A percentile compares a stretch with the other conserved stretches of the same genome.
These are phyloP conservation scores for Fusarium mangiferae DNA, from an alignment of 2,329 filamentous ascomycete genomes.

Conservation along the genomic window DNA sequence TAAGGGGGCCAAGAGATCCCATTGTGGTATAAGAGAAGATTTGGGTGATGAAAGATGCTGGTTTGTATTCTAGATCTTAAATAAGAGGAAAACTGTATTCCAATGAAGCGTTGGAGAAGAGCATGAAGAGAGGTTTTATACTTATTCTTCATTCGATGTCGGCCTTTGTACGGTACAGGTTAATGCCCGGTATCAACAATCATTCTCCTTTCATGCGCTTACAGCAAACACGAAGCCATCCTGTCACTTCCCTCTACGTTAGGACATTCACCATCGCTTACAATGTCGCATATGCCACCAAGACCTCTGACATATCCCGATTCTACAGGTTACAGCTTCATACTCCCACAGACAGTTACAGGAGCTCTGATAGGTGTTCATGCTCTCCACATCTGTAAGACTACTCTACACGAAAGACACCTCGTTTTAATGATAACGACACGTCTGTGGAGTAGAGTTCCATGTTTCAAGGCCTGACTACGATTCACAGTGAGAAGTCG, in stretches of 20 bases:
- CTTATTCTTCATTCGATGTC: background rate
- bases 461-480: background rate
- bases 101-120: accelerated
- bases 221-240: background rate
- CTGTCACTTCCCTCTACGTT: background rate
- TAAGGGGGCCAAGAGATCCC: background rate
- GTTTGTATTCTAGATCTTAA: background rate
- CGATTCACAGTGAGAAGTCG: background rate
- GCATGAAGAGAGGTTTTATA: background rate
- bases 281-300: background rate
- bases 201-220: background rate
- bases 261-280: background rate
- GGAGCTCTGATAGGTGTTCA: background rate
- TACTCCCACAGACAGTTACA: background rate
- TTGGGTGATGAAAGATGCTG: background rate
- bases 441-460: background rate
- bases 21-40: background rate
- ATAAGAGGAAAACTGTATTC: background rate
- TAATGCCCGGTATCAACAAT: background rate
- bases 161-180: background rate
- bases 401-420: background rate
- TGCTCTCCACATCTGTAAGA: background rate
- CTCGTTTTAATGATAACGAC: background rate
- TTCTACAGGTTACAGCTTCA: background rate
- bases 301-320: background rate